Evolutionary conservation across 306 rosid species (phyloP).

Genomic region (Prunus padus): DNA sequence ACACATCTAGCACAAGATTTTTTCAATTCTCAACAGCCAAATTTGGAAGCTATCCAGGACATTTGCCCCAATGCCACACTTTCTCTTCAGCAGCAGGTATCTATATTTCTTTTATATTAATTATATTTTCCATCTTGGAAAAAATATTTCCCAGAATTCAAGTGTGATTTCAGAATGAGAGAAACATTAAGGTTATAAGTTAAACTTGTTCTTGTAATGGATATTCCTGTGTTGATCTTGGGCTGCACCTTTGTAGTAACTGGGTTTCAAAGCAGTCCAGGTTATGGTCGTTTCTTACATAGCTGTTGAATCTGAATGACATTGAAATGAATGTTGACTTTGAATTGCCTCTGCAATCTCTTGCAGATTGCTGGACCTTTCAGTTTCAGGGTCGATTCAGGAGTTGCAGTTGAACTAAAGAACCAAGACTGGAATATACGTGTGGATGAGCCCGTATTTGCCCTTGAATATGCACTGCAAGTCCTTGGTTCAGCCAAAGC

Average conservation of each 20-base stretch:
- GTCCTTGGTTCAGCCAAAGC: constrained; percentile 97
- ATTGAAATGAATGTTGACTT: background rate
- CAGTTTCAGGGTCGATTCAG: constrained; percentile 80
- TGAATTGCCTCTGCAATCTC: background rate
- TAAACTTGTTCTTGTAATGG: background rate
- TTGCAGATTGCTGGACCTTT: constrained; percentile 85
- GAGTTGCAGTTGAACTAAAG: constrained; percentile 60
- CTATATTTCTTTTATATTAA: constrained; percentile 23
- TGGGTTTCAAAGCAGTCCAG: too few relatives aligned
- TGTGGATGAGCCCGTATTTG: constrained; percentile 64
- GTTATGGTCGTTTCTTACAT: background rate
- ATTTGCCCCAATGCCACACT: constrained; percentile 62
- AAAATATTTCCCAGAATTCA: background rate
- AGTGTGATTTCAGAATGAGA: background rate
- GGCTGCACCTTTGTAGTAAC: background rate
- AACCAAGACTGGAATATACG: constrained; percentile 33
- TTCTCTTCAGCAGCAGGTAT: constrained; percentile 96
- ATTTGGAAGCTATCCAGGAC: constrained; percentile 57
- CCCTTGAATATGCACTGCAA: constrained; percentile 75
- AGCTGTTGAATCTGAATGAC: background rate
- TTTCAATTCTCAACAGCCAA: constrained; percentile 60
- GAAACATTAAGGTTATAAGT: background rate
- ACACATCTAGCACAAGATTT: constrained; percentile 57
- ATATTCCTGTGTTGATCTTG: background rate
- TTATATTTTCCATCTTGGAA: background rate